Evolutionary conservation across 805 yeast species (phyloP).

Genomic region (Saturnispora sanitii): DNA sequence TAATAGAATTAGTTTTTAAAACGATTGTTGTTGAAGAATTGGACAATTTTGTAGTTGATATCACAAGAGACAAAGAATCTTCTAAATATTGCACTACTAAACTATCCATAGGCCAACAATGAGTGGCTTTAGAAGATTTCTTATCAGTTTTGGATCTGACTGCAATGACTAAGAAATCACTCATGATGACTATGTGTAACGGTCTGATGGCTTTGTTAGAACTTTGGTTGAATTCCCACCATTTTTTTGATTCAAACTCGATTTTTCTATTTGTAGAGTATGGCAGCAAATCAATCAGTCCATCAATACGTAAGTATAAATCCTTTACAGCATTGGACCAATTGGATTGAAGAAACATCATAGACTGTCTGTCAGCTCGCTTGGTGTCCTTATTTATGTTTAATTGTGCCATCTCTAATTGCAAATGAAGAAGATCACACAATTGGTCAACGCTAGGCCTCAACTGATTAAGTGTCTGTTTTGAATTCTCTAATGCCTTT

Average conservation of each 20-base stretch:
- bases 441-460: conserved; percentile 53
- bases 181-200: conserved; percentile 65
- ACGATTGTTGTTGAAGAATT: conserved; percentile 1
- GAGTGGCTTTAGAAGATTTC: conserved; percentile 45
- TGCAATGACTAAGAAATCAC: conserved; percentile 70
- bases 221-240: conserved; percentile 81
- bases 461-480: conserved; percentile 51
- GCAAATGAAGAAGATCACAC: conserved; percentile 44
- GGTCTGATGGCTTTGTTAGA: conserved; percentile 74
- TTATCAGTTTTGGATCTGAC: conserved; percentile 28
- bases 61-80: background rate
- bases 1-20: conserved; percentile 2
- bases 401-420: conserved; percentile 22
- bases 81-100: conserved; percentile 23
- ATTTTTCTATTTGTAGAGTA: conserved; percentile 64
- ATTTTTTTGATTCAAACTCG: conserved; percentile 66
- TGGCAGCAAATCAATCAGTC: conserved; percentile 75
- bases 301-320: conserved; percentile 75
- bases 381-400: conserved; percentile 4
- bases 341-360: conserved; percentile 63
- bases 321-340: conserved; percentile 70
- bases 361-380: conserved; percentile 52
- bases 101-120: conserved; percentile 52
- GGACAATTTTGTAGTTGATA: background rate
- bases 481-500: conserved; percentile 52